Evolutionary conservation across 2,329 filamentous ascomycete genomes (phyloP).

Genomic region (Elsinoe perseae): DNA sequence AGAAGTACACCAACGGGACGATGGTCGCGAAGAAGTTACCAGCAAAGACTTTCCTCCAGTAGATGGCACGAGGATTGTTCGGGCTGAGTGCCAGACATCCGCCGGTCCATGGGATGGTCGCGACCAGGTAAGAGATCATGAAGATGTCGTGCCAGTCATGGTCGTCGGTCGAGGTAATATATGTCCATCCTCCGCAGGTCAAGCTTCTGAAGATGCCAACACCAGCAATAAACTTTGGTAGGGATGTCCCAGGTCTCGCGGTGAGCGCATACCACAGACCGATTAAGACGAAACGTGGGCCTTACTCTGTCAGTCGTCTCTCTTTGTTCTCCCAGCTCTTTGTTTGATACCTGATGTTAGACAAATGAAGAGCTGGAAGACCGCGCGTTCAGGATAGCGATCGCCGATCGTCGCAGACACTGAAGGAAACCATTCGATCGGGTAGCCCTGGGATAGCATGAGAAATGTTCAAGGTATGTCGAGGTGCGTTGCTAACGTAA

Average conservation of each 20-base stretch:
- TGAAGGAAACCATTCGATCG: conserved; percentile 35
- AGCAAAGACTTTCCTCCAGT: conserved; percentile 80
- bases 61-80: conserved; percentile 70
- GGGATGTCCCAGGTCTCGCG: conserved; percentile 60
- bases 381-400: conserved; percentile 88
- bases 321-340: conserved; percentile 10
- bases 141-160: conserved; percentile 99
- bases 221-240: conserved; percentile 73
- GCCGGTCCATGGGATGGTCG: conserved; percentile 88
- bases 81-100: conserved; percentile 86
- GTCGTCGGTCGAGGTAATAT: conserved; percentile 95
- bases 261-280: conserved; percentile 89
- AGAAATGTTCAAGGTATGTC: conserved; percentile 2
- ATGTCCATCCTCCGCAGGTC: conserved; percentile 96
- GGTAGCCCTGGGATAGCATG: conserved; percentile 53
- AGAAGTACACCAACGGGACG: conserved; percentile 87
- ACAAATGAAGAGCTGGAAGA: conserved; percentile 96
- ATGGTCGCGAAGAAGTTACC: conserved; percentile 83
- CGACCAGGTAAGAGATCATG: conserved; percentile 96
- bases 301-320: conserved; percentile 35
- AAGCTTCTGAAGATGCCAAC: conserved; percentile 81
- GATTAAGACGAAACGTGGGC: conserved; percentile 84
- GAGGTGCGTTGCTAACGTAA: conserved; percentile 46
- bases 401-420: conserved; percentile 90
- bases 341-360: conserved; percentile 65